Evolutionary conservation across 495 filamentous ascomycete genomes (phyloP).

Genomic region (Glutinoglossum americanum): DNA sequence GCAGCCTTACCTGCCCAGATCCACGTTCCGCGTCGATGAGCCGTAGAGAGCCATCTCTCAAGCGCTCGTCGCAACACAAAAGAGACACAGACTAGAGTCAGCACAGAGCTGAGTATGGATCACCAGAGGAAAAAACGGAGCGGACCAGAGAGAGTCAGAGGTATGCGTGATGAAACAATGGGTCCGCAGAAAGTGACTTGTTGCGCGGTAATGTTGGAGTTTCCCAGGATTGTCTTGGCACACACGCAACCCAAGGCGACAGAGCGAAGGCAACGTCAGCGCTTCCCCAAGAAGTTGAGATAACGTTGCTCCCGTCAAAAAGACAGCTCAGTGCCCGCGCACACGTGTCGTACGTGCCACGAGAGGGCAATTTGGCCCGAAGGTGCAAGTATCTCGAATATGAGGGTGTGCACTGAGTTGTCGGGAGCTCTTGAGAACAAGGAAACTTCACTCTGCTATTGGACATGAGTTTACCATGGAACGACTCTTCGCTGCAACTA

Average conservation of each 20-base stretch:
- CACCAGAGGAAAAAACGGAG: neutral
- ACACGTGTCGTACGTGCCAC: neutral
- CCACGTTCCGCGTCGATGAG: conserved; percentile 29
- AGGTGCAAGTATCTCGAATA: neutral
- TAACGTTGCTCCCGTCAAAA: neutral
- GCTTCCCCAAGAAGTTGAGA: neutral
- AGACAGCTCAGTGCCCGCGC: neutral
- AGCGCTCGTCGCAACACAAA: neutral
- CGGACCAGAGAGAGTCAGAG: neutral
- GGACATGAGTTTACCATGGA: neutral
- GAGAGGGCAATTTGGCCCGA: neutral
- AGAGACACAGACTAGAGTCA: neutral
- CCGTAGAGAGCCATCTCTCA: neutral
- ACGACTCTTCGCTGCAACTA: too few species aligned
- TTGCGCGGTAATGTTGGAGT: too few species aligned
- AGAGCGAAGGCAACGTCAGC: conserved; percentile 6
- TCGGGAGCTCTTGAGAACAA: neutral
- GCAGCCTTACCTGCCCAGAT: conserved; percentile 28
- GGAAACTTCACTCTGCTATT: neutral
- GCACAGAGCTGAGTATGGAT: neutral
- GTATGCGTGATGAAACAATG: neutral
- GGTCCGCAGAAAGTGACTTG: neutral
- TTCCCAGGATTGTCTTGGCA: too few species aligned
- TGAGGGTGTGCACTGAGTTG: neutral
- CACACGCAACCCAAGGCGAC: too few species aligned